phyloP scores from a whole-genome alignment of 1,284 basidiomycete species.

The Ceratobasidium papillatum region DNA sequence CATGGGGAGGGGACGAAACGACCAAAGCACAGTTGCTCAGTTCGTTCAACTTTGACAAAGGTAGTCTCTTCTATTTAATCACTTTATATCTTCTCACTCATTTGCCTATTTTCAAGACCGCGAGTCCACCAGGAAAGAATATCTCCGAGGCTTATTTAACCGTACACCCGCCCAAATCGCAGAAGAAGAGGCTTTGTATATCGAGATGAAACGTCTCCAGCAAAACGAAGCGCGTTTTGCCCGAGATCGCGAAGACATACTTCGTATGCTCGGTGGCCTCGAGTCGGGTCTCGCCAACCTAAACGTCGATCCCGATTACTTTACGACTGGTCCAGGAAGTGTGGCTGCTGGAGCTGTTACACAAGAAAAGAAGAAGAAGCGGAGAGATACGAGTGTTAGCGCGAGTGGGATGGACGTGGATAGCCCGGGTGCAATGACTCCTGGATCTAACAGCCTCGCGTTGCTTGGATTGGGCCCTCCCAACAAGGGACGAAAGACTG shows the following conservation, averaged over 20 bases:
- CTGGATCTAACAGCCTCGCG: constrained; percentile 41
- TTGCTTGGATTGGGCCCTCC: constrained; percentile 30
- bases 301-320: constrained; percentile 52
- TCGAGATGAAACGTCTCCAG: constrained; percentile 93
- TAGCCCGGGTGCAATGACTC: constrained; percentile 43
- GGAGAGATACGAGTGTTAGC: constrained; percentile 52
- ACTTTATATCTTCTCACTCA: neutral
- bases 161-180: constrained; percentile 89
- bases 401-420: constrained; percentile 51
- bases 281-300: constrained; percentile 84
- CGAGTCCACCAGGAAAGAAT: constrained; percentile 89
- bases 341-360: constrained; percentile 52
- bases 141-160: constrained; percentile 84
- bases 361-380: constrained; percentile 64
- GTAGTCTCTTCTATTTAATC: constrained; percentile 54
- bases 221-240: constrained; percentile 91
- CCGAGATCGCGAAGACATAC: constrained; percentile 88
- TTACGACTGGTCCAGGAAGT: constrained; percentile 24
- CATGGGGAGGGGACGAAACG: constrained; percentile 81
- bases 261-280: constrained; percentile 83
- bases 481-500: constrained; percentile 37
- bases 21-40: constrained; percentile 73
- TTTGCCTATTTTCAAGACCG: constrained; percentile 65
- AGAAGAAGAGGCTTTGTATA: constrained; percentile 95
- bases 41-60: constrained; percentile 85